Evolutionary conservation across 305 asterid species (phyloP).

Genomic region (Ilex paraguariensis): DNA sequence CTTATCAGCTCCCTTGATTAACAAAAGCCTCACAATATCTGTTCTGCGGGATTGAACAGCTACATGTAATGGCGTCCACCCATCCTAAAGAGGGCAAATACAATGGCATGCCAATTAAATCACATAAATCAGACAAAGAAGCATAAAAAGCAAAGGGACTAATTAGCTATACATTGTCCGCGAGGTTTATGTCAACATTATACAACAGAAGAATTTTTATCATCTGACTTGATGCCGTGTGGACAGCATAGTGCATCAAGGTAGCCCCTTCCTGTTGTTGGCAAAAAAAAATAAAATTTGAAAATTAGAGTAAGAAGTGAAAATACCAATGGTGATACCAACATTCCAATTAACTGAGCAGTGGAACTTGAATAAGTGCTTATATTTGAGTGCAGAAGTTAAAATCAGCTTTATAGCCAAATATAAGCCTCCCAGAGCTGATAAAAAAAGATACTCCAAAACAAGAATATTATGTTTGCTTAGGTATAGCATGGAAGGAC

Average conservation of each 20-base stretch:
- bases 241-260: slow-evolving; percentile 89
- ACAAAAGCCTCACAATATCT: slow-evolving; percentile 69
- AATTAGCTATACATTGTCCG: slow-evolving; percentile 54
- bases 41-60: slow-evolving; percentile 92
- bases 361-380: too few species aligned
- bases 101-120: slow-evolving; percentile 2
- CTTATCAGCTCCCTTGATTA: slow-evolving; percentile 84
- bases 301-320: not conserved
- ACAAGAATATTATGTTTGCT: too few species aligned
- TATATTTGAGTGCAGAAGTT: too few species aligned
- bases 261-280: slow-evolving; percentile 78
- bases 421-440: too few species aligned
- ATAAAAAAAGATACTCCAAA: too few species aligned
- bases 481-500: too few species aligned
- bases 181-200: slow-evolving; percentile 71
- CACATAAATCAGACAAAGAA: slow-evolving; percentile 3
- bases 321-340: too few species aligned
- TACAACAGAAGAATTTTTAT: slow-evolving; percentile 77
- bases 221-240: slow-evolving; percentile 76
- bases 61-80: slow-evolving; percentile 88
- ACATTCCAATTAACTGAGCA: too few species aligned
- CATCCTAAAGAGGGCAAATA: slow-evolving; percentile 46
- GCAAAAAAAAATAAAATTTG: not conserved
- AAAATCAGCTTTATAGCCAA: too few species aligned
- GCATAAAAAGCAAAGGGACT: not conserved